These are phyloP conservation scores for Colletotrichum sp. DNA, from an alignment of 2,329 filamentous ascomycete species.

Conservation along the genomic window DNA sequence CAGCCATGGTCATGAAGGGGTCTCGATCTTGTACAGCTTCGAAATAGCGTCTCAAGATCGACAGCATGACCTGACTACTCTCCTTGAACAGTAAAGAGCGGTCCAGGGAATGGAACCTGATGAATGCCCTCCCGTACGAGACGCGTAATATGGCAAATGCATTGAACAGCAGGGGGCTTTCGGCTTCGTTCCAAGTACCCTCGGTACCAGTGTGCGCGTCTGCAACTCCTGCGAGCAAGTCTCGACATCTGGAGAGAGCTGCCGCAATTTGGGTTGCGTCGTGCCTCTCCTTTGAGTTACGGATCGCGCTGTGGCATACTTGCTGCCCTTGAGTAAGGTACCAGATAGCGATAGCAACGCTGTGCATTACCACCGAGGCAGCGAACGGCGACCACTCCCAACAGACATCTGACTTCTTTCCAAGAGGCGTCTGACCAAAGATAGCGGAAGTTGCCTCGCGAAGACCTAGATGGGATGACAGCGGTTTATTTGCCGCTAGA, in stretches of 20 bases:
- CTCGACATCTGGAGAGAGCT: not conserved
- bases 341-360: not conserved
- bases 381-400: not conserved
- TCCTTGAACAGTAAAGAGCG: not conserved
- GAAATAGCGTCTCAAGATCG: not conserved
- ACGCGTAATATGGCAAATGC: not conserved
- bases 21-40: not conserved
- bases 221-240: not conserved
- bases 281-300: not conserved
- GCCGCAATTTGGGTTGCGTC: not conserved
- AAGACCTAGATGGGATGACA: not conserved
- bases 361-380: not conserved
- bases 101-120: not conserved
- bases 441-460: not conserved
- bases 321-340: not conserved
- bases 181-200: not conserved
- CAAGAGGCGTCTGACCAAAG: not conserved
- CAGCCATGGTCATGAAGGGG: not conserved
- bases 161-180: not conserved
- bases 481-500: not conserved
- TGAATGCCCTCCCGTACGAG: not conserved
- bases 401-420: not conserved
- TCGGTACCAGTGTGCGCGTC: not conserved
- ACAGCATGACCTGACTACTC: not conserved
- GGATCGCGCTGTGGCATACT: not conserved